Evolutionary conservation across 352 stramenopile genomes (phyloP), one percentile per base, ranked within the genome.

Genomic region (Blastocystis sp.): DNA sequence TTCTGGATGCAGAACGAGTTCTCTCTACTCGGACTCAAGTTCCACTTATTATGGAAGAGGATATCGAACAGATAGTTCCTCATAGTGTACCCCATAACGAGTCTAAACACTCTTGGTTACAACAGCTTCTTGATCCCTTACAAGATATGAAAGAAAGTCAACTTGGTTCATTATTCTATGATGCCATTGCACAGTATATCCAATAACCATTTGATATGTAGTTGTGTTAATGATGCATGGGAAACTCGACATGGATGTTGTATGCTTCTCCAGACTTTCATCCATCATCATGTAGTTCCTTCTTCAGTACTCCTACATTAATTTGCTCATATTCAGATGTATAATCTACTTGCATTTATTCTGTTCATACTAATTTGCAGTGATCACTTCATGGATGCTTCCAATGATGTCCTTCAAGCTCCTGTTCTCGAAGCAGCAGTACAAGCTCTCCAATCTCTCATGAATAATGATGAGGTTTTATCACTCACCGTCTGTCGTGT

Each of bases 341-440:
- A 24, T 33, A 42, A 54, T 9, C 6, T 68, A n/a, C 19, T 66
- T 30, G 24, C 59, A 4, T 84, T 53, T 57, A 9, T 84, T 35
- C 11, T 84, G 17, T 22, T 84, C 5, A 42, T 84, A n/a, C 42
- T 68, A 3, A 22, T 84, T 24, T 84, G 58, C 53, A 84, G 73
- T 37, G 73, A 84, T 37, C 37, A 42, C 53, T 84, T 84, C 56
- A 68, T 84, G 48, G 73, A 84, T 44, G 33, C 53, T 17, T 84
- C 73, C 5, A 42, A 44, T 44, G 73, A 84, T 24, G 11, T 48
- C 24, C 53, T 66, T 64, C 56, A 60, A n/a, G 48, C 68, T 13
- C 73, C 73, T 64, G 73, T 84, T 6, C 48, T 53, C 6, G 33
- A 62, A 19, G 19, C 33, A 13, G 73, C 35, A 30, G 48, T 58